A percentile compares a stretch with the other conserved stretches of the same genome.
Conservation (phyloP, 2,329 filamentous ascomycete genomes). For the Colletotrichum graminicola region DNA sequence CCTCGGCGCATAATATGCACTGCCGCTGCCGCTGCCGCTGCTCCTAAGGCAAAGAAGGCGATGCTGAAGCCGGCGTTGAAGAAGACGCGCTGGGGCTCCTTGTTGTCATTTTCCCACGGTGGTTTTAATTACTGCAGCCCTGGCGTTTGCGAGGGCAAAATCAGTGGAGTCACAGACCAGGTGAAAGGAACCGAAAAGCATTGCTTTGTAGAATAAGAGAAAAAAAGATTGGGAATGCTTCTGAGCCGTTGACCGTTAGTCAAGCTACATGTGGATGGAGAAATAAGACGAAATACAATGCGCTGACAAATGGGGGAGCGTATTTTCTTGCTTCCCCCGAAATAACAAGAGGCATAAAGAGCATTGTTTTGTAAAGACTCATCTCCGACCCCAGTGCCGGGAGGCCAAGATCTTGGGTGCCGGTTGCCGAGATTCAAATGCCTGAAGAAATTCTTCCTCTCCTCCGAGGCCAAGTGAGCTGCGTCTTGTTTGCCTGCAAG, state of each 20-base stretch:
- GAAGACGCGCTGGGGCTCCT: neutral
- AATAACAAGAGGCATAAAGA: constrained; percentile 4
- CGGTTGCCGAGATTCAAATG: constrained; percentile 16
- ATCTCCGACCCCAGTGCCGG: constrained; percentile 8
- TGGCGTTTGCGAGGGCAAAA: constrained; percentile 24
- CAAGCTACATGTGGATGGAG: constrained; percentile 1
- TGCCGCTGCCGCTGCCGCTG: neutral
- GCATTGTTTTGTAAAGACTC: constrained; percentile 33
- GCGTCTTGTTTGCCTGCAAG: constrained; percentile 17
- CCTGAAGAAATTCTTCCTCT: constrained; percentile 2
- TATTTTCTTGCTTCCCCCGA: constrained; percentile 27
- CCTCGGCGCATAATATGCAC: constrained; percentile 62
- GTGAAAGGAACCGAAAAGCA: constrained; percentile 8
- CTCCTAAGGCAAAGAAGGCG: neutral
- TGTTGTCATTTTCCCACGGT: constrained; percentile 24
- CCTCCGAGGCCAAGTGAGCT: neutral
- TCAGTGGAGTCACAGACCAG: neutral
- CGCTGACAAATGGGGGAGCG: constrained; percentile 15
- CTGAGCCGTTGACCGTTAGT: constrained; percentile 7
- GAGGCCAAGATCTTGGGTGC: constrained; percentile 5
- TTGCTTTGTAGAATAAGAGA: constrained; percentile 27
- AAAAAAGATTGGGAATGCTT: constrained; percentile 15
- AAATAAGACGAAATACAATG: constrained; percentile 19
- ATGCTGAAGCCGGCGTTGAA: neutral
- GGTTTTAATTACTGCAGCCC: constrained; percentile 4